Conservation (phyloP, 1,284 basidiomycete species). For the Neolentinus lepideus region DNA sequence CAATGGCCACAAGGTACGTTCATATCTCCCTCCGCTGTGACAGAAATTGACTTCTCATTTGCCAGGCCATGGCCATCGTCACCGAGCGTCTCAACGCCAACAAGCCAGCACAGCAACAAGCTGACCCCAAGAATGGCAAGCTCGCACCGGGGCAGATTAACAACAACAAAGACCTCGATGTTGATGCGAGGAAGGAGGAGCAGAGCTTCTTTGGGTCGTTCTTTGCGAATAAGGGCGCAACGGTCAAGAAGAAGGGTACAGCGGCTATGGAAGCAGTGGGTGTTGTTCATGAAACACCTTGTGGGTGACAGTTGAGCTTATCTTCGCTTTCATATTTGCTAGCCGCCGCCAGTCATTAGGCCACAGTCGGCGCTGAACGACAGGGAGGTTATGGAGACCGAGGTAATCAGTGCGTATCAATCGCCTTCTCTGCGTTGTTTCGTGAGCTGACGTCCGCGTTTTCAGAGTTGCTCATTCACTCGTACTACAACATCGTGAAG, state of each 20-base stretch:
- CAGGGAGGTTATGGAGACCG: conserved; percentile 96
- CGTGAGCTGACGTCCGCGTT: conserved; percentile 3
- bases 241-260: conserved; percentile 69
- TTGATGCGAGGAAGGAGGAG: conserved; percentile 85
- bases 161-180: conserved; percentile 91
- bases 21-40: background rate
- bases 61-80: conserved; percentile 81
- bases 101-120: conserved; percentile 55
- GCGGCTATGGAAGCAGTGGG: conserved; percentile 77
- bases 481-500: conserved; percentile 97
- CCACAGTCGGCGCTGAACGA: conserved; percentile 93
- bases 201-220: conserved; percentile 94
- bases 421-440: conserved; percentile 3
- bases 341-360: conserved; percentile 86
- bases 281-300: background rate
- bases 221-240: conserved; percentile 60
- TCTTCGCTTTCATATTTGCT: background rate
- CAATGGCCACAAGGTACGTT: conserved; percentile 78
- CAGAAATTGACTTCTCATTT: conserved; percentile 1
- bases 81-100: conserved; percentile 77
- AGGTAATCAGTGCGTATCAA: conserved; percentile 88
- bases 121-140: conserved; percentile 69
- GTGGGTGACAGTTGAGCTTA: background rate
- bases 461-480: conserved; percentile 82
- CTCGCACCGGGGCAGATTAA: conserved; percentile 62